These are phyloP conservation scores for Ramaria rubella DNA, from an alignment of 768 basidiomycete species.

Conservation along the genomic window DNA sequence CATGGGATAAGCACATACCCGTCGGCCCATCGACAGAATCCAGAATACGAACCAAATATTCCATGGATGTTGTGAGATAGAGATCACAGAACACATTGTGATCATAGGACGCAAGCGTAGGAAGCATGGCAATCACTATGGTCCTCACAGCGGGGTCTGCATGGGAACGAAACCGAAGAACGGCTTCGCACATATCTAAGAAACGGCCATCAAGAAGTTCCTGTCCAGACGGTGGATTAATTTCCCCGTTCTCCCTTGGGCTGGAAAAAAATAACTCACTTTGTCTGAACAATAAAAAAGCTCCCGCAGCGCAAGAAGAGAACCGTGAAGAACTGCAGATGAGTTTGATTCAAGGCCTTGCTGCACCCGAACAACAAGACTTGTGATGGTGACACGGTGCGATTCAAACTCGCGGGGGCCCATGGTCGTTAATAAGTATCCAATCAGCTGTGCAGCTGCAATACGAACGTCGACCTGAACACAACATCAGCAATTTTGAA, in stretches of 20 bases:
- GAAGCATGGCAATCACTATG: slow-evolving; percentile 39
- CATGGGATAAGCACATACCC: background rate
- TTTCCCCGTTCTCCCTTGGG: background rate
- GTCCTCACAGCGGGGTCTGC: slow-evolving; percentile 38
- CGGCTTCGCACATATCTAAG: slow-evolving; percentile 33
- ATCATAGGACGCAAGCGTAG: slow-evolving; percentile 39
- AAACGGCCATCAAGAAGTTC: slow-evolving; percentile 25
- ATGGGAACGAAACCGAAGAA: slow-evolving; percentile 36
- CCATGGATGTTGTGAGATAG: slow-evolving; percentile 37
- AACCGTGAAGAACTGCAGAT: slow-evolving; percentile 38
- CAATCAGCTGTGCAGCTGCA: slow-evolving; percentile 35
- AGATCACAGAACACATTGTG: slow-evolving; percentile 33
- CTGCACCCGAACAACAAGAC: slow-evolving; percentile 35
- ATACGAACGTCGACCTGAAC: slow-evolving; percentile 29
- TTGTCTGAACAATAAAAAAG: slow-evolving; percentile 38
- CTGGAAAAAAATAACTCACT: slow-evolving; percentile 21
- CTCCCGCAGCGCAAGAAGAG: slow-evolving; percentile 34
- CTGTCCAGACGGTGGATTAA: background rate
- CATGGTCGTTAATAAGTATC: slow-evolving; percentile 33
- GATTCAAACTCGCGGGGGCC: slow-evolving; percentile 22
- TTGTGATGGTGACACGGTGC: slow-evolving; percentile 25
- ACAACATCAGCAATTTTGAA: slow-evolving; percentile 20
- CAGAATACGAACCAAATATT: slow-evolving; percentile 35
- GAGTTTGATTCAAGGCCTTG: slow-evolving; percentile 28
- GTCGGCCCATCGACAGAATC: slow-evolving; percentile 11